Base-by-base conservation (phyloP, 345 rosid genomes). In the Firmiana major region DNA sequence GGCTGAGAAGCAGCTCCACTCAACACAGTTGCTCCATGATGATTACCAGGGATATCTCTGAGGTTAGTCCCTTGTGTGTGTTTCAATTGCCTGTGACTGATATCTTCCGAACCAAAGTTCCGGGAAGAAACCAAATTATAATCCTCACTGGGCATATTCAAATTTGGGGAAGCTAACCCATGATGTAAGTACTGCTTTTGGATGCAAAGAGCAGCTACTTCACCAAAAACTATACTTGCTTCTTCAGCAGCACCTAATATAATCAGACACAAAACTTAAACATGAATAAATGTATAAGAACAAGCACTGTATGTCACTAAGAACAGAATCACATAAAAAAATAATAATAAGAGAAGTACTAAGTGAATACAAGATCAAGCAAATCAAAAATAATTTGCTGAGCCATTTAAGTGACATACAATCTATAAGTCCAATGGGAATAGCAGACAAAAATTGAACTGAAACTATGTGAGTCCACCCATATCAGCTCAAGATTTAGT, bases 221-320 rank as follows among this genome's bases (percentile, higher is more conserved):
- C 97, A 82, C 94, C 94, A 85, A 93, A 93, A 91, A 92, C 86
- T 60, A 85, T 87, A 84, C 84, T 81, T 74, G 93, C 92, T 83
- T 92, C 99, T 81, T 93, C 98, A 62, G 97, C 98, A 86, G 94
- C 92, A 81, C 97, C 99, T 93, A 79, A 54, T 31, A 66, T 51
- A 55, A 77, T 64, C 28, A 71, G 58, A 77, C 59, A 38, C 28
- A 43, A 38, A 79, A 38, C 24, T 48, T 19, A 63, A 51, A 49
- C 26, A 21, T 73, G 53, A 73, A 26, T 49, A 3, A 21, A 42
- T 13, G 40, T 19, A 64, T 46, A 15, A 82, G 26, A 63, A 55
- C 63, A 75, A 70, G 19, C 73, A 59, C 38, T 57, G 43, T 36
- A 59, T 22, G 21, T 9, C 21, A 67, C 42, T 65, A n/a, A 54